Evolutionary conservation across 805 yeast species (phyloP).

Genomic region (Candida sphagnicola): DNA sequence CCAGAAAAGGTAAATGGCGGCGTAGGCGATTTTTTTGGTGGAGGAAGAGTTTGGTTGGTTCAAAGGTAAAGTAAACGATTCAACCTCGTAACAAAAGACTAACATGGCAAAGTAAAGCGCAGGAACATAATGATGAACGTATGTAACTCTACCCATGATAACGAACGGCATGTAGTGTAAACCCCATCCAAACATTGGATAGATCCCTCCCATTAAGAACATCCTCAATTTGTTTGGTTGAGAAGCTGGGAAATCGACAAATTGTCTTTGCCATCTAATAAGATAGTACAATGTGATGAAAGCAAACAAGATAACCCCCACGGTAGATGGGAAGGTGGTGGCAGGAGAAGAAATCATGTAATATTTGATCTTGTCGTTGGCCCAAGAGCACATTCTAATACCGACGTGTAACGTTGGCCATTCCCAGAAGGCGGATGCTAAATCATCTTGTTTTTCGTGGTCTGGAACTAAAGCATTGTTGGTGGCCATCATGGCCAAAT

Average conservation of each 20-base stretch:
- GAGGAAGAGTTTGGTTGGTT: constrained; percentile 12
- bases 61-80: constrained; percentile 33
- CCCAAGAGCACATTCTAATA: constrained; percentile 77
- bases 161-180: constrained; percentile 86
- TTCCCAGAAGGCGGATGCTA: constrained; percentile 78
- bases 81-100: constrained; percentile 61
- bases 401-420: constrained; percentile 74
- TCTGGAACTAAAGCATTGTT: constrained; percentile 82
- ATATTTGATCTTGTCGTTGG: constrained; percentile 49
- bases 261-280: constrained; percentile 71
- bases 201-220: constrained; percentile 68
- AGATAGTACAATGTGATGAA: constrained; percentile 37
- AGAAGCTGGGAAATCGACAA: constrained; percentile 45
- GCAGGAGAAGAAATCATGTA: constrained; percentile 69
- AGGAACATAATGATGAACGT: constrained; percentile 95
- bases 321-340: constrained; percentile 66
- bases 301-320: constrained; percentile 54
- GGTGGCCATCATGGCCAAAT: constrained; percentile 79
- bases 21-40: constrained; percentile 16
- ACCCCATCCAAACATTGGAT: constrained; percentile 89
- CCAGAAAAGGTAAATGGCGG: constrained; percentile 20
- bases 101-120: constrained; percentile 92
- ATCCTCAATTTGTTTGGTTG: constrained; percentile 43
- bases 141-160: constrained; percentile 93
- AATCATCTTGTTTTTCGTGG: constrained; percentile 61